Evolutionary conservation across 2,329 filamentous ascomycete species (phyloP).

Genomic region (Trichoderma guizhouense): DNA sequence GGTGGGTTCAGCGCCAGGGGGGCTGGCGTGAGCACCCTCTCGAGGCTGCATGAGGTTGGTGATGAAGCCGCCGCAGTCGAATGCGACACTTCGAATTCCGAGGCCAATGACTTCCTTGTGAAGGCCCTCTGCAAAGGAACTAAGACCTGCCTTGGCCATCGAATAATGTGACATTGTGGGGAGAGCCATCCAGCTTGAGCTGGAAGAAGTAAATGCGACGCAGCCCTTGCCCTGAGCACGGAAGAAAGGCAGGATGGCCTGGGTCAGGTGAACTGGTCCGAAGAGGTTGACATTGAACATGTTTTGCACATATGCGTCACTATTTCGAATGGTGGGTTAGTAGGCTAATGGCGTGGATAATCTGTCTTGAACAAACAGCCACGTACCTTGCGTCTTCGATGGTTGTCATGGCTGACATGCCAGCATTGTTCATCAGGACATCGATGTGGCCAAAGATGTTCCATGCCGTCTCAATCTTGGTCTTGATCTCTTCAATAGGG

Average conservation of each 20-base stretch:
- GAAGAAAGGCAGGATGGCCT: slow-evolving; percentile 29
- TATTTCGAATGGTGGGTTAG: slow-evolving; percentile 3
- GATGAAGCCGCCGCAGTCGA: slow-evolving; percentile 33
- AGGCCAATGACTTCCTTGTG: slow-evolving; percentile 29
- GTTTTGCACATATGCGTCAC: slow-evolving; percentile 24
- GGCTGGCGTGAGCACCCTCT: slow-evolving; percentile 17
- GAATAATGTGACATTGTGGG: slow-evolving; percentile 33
- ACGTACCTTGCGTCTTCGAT: slow-evolving; percentile 33
- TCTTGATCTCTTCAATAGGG: slow-evolving; percentile 19
- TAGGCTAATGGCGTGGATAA: accelerated
- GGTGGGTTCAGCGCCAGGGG: slow-evolving; percentile 5
- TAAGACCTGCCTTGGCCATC: slow-evolving; percentile 30
- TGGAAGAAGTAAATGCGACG: slow-evolving; percentile 32
- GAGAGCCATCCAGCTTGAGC: slow-evolving; percentile 27
- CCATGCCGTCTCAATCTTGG: slow-evolving; percentile 28
- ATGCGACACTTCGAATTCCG: slow-evolving; percentile 29
- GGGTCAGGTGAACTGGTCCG: slow-evolving; percentile 27
- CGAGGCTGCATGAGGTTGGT: slow-evolving; percentile 30
- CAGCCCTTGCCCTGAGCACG: slow-evolving; percentile 25
- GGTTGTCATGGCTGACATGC: slow-evolving; percentile 26
- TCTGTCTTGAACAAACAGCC: neutral
- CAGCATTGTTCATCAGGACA: slow-evolving; percentile 36
- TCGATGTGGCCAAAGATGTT: slow-evolving; percentile 33
- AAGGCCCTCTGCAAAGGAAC: slow-evolving; percentile 29
- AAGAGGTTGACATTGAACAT: slow-evolving; percentile 32